Conservation (phyloP, 768 basidiomycete species). For the Boletus rex-veris region DNA sequence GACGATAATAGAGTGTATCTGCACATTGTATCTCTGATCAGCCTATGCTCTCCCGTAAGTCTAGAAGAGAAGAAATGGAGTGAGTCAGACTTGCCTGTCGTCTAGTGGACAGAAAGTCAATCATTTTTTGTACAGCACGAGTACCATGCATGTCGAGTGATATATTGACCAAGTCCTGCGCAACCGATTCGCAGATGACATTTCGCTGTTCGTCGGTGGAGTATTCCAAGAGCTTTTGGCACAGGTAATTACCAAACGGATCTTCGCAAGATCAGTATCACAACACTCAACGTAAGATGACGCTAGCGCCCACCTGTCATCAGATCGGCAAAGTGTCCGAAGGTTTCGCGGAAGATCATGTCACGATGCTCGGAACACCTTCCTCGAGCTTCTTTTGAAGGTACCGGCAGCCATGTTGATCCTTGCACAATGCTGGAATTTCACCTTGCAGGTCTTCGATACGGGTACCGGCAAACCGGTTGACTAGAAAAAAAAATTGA, state of each 20-base stretch:
- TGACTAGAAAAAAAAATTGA: conserved; percentile 50
- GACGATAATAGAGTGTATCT: conserved; percentile 96
- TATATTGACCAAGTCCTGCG: conserved; percentile 95
- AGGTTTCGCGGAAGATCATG: conserved; percentile 99
- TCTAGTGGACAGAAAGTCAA: conserved; percentile 94
- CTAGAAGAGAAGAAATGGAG: conserved; percentile 39
- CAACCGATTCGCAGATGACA: conserved; percentile 95
- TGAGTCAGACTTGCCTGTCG: conserved; percentile 68
- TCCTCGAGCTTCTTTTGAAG: conserved; percentile 99
- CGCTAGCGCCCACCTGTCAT: conserved; percentile 75
- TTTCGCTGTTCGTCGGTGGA: conserved; percentile 97
- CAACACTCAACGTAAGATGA: neutral
- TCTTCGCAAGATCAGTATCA: conserved; percentile 43
- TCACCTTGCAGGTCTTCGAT: conserved; percentile 95
- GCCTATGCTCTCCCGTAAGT: conserved; percentile 61
- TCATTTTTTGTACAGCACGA: conserved; percentile 99
- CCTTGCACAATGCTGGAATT: conserved; percentile 92
- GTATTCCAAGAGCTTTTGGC: conserved; percentile 95
- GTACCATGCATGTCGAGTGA: conserved; percentile 99
- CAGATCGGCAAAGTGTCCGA: conserved; percentile 93
- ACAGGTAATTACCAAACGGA: conserved; percentile 98
- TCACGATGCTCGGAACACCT: conserved; percentile 92
- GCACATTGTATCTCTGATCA: conserved; percentile 78
- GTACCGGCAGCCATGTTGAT: conserved; percentile 98
- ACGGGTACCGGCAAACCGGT: conserved; percentile 94